phyloP scores from a whole-genome alignment of 345 rosid genomes.

The Sisymbrium altissimum region DNA sequence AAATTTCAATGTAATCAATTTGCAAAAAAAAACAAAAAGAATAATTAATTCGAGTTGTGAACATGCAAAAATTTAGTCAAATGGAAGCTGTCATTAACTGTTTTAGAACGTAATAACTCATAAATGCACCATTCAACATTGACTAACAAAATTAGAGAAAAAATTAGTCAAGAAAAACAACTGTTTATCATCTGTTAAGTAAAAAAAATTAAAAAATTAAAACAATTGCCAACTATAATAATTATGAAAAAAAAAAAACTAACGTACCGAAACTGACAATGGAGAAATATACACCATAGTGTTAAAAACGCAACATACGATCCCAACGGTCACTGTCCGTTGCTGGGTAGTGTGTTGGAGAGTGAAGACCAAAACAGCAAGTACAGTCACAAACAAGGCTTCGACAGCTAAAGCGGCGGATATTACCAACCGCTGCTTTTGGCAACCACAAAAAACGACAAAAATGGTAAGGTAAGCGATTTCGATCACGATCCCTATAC shows the following conservation, averaged over 20 bases:
- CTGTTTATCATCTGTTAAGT: background rate
- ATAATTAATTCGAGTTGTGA: background rate
- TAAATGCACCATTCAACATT: background rate
- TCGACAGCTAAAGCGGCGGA: conserved; percentile 25
- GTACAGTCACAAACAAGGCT: conserved; percentile 31
- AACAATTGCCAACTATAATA: background rate
- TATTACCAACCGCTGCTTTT: conserved; percentile 35
- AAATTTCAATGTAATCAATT: background rate
- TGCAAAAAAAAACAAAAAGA: background rate
- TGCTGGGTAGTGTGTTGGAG: conserved; percentile 37
- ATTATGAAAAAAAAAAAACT: background rate
- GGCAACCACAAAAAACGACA: conserved; percentile 40
- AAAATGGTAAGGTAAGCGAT: conserved; percentile 43
- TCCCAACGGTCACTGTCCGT: conserved; percentile 51
- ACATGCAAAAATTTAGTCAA: background rate
- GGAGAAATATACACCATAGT: conserved; percentile 71
- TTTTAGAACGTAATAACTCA: background rate
- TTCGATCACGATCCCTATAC: conserved; percentile 53
- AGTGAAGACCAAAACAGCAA: conserved; percentile 39
- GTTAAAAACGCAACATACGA: conserved; percentile 46
- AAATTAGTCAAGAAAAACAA: background rate
- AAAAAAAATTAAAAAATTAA: no score
- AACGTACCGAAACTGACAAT: conserved; percentile 55
- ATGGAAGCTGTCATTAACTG: background rate
- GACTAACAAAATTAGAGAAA: background rate